Base-by-base conservation (phyloP, 305 asterid genomes). In the Solanum hybrid region DNA sequence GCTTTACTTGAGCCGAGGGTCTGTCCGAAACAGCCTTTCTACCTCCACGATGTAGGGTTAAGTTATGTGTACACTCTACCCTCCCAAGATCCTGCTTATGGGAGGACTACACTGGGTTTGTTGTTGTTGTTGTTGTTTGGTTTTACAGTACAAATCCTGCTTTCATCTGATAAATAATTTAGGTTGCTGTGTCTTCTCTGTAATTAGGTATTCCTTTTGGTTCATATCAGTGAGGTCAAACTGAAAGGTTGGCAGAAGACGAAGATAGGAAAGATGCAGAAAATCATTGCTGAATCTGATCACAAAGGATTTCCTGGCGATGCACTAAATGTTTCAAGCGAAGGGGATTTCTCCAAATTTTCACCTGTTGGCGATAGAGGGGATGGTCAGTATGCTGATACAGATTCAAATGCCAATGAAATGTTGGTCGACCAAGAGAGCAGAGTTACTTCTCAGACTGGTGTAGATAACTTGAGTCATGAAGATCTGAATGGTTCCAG, bases 151-250 rank as follows among this genome's bases (percentile, higher is more conserved):
- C 88, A 45, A 84, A 61, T 57, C 51, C 75, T 72, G 37, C 79
- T 77, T 61, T 33, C 80, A 79, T 31, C 78, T 89, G 82, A 85
- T 83, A 11, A 90, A 91, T 90, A 89, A 34, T 37, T 89, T 90
- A 76, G 88, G 78, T 87, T 90, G 65, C 79, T 31, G 22, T 92
- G 88, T 86, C 87, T 91, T 87, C 88, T 38, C 85, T 91, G 57
- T 70, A 61, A 87, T 90, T 95, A 97, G 99, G 99, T 95, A 75
- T 97, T 95, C 92, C 95, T 95, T 79, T 92, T 97, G 94, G 98
- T 97, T 89, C 98, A 97, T 92, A 78, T 72, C 12, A 90, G 93
- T 91, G 98, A 92, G 57, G 94, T 84, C 92, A 94, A 93, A 90
- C 91, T 89, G 88, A 91, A 94, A 91, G 96, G 91, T 24, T 33